Evolutionary conservation across 495 filamentous ascomycete species (phyloP).

Genomic region (Lepidopterella palustris): DNA sequence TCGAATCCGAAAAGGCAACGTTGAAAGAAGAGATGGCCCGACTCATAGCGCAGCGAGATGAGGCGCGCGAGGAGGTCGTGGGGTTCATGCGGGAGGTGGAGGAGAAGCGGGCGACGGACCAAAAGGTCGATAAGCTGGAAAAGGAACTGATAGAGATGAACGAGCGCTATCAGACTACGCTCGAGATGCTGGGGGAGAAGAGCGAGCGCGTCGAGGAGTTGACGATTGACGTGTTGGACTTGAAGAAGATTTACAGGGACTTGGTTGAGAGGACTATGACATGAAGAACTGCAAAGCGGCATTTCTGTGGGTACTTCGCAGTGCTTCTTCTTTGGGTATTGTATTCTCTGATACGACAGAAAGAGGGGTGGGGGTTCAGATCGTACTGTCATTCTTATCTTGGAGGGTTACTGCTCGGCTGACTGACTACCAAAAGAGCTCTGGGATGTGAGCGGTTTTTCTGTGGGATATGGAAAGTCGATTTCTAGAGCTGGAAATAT

Average conservation of each 20-base stretch:
- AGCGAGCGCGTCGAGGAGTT: conserved; percentile 90
- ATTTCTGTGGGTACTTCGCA: background rate
- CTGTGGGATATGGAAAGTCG: background rate
- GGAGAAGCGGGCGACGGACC: conserved; percentile 53
- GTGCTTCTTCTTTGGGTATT: background rate
- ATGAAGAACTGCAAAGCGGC: background rate
- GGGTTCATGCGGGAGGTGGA: conserved; percentile 80
- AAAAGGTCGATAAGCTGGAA: conserved; percentile 59
- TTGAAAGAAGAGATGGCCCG: conserved; percentile 76
- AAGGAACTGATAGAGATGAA: conserved; percentile 56
- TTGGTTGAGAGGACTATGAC: conserved; percentile 66
- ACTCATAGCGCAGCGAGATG: conserved; percentile 76
- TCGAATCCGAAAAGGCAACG: conserved; percentile 85
- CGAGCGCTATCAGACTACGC: conserved; percentile 74
- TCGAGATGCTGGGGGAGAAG: conserved; percentile 96
- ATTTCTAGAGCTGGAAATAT: background rate
- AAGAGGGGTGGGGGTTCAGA: too few species aligned
- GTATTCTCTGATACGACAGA: too few species aligned
- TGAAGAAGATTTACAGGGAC: conserved; percentile 93
- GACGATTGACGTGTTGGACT: conserved; percentile 76
- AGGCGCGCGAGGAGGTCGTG: conserved; percentile 85
- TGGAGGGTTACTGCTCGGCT: background rate
- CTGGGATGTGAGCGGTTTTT: background rate
- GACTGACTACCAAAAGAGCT: too few species aligned
- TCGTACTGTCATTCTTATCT: background rate